phyloP scores from a whole-genome alignment of 257 asterid species.

The Scutellaria barbata region DNA sequence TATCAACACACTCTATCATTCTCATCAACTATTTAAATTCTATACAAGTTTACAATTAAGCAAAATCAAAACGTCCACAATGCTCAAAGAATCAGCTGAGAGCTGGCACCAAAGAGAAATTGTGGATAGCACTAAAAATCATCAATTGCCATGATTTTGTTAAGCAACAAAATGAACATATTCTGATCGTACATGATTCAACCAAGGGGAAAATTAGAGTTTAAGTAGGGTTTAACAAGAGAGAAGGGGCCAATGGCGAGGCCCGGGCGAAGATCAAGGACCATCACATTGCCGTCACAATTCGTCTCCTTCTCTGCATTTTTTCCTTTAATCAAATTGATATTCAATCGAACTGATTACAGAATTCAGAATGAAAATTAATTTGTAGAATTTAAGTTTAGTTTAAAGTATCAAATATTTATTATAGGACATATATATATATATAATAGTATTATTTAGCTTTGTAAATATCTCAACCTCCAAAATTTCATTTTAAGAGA shows the following conservation, averaged over 20 bases:
- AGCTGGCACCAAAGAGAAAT: not conserved
- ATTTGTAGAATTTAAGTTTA: too few species aligned
- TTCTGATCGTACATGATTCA: not conserved
- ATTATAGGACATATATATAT: too few species aligned
- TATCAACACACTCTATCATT: not conserved
- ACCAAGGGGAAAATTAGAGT: not conserved
- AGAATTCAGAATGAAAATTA: not conserved
- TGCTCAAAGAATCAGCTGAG: not conserved
- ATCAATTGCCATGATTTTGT: too few species aligned
- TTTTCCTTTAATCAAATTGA: not conserved
- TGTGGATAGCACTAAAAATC: not conserved
- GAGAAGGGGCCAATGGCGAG: constrained; percentile 75
- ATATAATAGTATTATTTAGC: too few species aligned
- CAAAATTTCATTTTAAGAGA: too few species aligned
- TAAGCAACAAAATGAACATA: too few species aligned
- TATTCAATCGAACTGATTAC: not conserved
- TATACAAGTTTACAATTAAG: too few species aligned
- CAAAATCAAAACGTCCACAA: not conserved
- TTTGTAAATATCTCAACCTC: too few species aligned
- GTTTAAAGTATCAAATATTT: too few species aligned
- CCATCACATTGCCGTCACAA: constrained; percentile 83
- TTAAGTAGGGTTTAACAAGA: constrained; percentile 51
- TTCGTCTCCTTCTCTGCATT: constrained; percentile 76
- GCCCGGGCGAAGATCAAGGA: constrained; percentile 65
- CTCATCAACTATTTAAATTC: too few species aligned